These are phyloP conservation scores for Cyclostephanos tholiformis DNA, from an alignment of 108 stramenopile species.

Conservation along the genomic window DNA sequence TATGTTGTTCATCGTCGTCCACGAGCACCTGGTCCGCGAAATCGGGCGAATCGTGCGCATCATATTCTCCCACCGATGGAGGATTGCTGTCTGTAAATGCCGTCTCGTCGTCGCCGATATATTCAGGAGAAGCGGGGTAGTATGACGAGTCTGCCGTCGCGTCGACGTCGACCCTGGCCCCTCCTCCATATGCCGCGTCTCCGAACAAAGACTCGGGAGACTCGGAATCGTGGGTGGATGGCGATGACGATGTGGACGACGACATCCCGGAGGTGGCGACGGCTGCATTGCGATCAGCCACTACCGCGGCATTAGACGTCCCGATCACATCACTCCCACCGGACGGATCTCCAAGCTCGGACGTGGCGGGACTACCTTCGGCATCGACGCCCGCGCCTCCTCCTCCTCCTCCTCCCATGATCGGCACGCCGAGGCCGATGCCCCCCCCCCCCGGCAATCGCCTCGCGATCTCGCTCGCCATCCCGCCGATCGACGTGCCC, in stretches of 20 bases:
- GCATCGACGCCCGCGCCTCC: slow-evolving; percentile 51
- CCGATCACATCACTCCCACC: slow-evolving; percentile 24
- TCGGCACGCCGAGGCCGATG: slow-evolving; percentile 76
- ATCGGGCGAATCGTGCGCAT: slow-evolving; percentile 16
- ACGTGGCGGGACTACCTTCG: slow-evolving; percentile 13
- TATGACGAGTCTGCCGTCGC: too few relatives aligned
- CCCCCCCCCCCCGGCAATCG: slow-evolving; percentile 83
- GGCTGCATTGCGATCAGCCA: slow-evolving; percentile 75
- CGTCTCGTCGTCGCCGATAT: not conserved
- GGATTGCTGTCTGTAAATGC: not conserved
- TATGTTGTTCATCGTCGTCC: slow-evolving; percentile 32
- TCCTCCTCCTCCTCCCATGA: slow-evolving; percentile 61
- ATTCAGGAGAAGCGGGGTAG: not conserved
- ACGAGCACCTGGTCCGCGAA: slow-evolving; percentile 34
- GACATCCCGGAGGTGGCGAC: slow-evolving; percentile 68
- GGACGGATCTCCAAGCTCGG: too few relatives aligned
- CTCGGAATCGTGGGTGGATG: slow-evolving; percentile 45
- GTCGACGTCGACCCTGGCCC: too few relatives aligned
- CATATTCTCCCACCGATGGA: not conserved
- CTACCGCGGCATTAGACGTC: slow-evolving; percentile 50
- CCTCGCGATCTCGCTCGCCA: slow-evolving; percentile 88
- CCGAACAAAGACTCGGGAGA: slow-evolving; percentile 73
- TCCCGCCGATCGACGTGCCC: slow-evolving; percentile 79
- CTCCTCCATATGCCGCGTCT: slow-evolving; percentile 63
- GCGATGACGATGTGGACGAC: slow-evolving; percentile 11